Conservation (phyloP, 1,139 yeast genomes). For the Geotrichum fermentans region DNA sequence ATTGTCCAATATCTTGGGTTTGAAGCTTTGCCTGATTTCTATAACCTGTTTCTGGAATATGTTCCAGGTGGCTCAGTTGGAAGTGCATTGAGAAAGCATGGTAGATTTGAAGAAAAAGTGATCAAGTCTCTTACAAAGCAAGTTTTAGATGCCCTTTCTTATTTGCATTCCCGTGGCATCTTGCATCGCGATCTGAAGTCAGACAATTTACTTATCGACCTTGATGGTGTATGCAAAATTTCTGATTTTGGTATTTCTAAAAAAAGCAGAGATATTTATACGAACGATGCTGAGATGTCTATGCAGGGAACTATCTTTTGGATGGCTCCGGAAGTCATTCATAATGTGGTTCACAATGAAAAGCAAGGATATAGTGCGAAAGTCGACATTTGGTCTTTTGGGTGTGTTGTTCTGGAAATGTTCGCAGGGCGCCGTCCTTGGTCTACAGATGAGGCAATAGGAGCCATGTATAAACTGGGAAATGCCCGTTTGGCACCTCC, state of each 20-base stretch:
- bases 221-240: constrained; percentile 92
- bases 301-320: constrained; percentile 98
- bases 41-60: constrained; percentile 85
- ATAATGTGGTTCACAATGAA: constrained; percentile 65
- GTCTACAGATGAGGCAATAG: constrained; percentile 50
- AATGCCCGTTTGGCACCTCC: constrained; percentile 85
- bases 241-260: constrained; percentile 97
- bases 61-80: constrained; percentile 98
- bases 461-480: constrained; percentile 57
- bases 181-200: constrained; percentile 95
- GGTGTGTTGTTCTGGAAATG: constrained; percentile 96
- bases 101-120: constrained; percentile 74
- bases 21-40: constrained; percentile 68
- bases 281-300: constrained; percentile 91
- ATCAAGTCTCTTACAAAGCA: constrained; percentile 73
- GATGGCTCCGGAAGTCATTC: constrained; percentile 99
- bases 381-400: constrained; percentile 68
- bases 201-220: constrained; percentile 80
- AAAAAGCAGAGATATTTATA: constrained; percentile 77
- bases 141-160: constrained; percentile 76
- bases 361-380: constrained; percentile 96
- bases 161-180: constrained; percentile 81
- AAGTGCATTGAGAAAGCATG: constrained; percentile 74
- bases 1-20: constrained; percentile 95
- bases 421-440: constrained; percentile 55